Percentiles rank a stretch among this genome's conserved stretches.
phyloP scores from a whole-genome alignment of 371 early-diverging fungal species.

The Mortierella sp. region DNA sequence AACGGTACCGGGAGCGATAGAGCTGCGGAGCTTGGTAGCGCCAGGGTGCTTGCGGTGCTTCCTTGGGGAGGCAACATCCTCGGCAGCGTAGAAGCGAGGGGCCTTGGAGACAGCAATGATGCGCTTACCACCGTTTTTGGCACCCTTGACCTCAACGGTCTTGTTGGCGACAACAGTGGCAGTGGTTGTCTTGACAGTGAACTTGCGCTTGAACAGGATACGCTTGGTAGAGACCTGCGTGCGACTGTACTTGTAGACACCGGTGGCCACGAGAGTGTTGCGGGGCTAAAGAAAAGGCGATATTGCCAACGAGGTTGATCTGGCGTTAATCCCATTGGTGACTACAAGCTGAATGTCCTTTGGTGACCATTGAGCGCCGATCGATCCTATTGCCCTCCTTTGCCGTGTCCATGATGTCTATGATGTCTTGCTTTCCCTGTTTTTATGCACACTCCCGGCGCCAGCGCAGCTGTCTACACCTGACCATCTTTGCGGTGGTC shows the following conservation, averaged over 20 bases:
- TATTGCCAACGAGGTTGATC: background rate
- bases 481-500: no score
- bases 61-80: constrained; percentile 84
- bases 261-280: constrained; percentile 84
- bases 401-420: no score
- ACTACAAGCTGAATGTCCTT: no score
- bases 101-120: constrained; percentile 78
- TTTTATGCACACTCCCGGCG: no score
- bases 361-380: no score
- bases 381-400: no score
- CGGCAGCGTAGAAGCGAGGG: constrained; percentile 88
- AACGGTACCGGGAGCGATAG: constrained; percentile 98
- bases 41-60: constrained; percentile 83
- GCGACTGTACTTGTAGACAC: constrained; percentile 87
- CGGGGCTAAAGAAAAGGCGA: constrained; percentile 64
- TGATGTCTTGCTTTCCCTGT: no score
- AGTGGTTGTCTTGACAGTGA: constrained; percentile 66
- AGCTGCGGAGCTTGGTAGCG: constrained; percentile 79
- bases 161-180: constrained; percentile 69
- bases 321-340: no score
- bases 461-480: no score
- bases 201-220: constrained; percentile 86
- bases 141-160: constrained; percentile 81
- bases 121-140: constrained; percentile 87
- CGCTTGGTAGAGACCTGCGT: constrained; percentile 83